Percentiles rank a stretch among this genome's conserved stretches.
These are phyloP conservation scores for Teunomyces kruisii DNA, from an alignment of 805 yeast species.

Conservation along the genomic window DNA sequence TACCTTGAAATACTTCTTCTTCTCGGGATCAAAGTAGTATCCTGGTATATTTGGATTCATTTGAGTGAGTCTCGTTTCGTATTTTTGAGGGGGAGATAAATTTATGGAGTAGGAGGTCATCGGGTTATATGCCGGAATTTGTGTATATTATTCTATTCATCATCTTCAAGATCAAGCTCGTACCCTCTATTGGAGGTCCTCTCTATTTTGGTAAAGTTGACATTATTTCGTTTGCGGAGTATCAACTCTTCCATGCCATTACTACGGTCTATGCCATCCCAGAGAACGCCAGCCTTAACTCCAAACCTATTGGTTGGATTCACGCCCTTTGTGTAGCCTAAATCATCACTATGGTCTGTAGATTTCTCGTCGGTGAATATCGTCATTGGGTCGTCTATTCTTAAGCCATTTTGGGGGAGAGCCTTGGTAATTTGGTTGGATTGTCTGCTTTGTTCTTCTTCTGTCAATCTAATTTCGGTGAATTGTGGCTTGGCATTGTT, in stretches of 20 bases:
- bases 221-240: conserved; percentile 40
- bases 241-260: conserved; percentile 79
- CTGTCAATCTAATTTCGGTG: conserved; percentile 23
- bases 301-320: conserved; percentile 71
- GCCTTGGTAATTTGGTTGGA: conserved; percentile 12
- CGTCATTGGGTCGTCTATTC: conserved; percentile 62
- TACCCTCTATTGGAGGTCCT: conserved; percentile 9
- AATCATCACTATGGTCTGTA: conserved; percentile 13
- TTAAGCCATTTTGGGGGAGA: neutral
- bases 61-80: too few relatives aligned
- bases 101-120: neutral
- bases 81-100: too few relatives aligned
- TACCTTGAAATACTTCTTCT: conserved; percentile 31
- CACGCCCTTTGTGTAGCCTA: conserved; percentile 44
- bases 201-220: conserved; percentile 18
- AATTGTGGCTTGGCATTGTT: conserved; percentile 11
- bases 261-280: conserved; percentile 93
- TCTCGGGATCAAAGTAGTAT: conserved; percentile 27
- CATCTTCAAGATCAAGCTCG: conserved; percentile 7
- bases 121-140: neutral
- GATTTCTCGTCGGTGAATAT: conserved; percentile 37
- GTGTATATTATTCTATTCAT: neutral
- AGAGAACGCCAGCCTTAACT: conserved; percentile 73
- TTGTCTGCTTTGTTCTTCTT: conserved; percentile 36
- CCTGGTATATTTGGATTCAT: conserved; percentile 30